phyloP scores from a whole-genome alignment of 1,284 basidiomycete genomes.

The Inonotus obliquus region DNA sequence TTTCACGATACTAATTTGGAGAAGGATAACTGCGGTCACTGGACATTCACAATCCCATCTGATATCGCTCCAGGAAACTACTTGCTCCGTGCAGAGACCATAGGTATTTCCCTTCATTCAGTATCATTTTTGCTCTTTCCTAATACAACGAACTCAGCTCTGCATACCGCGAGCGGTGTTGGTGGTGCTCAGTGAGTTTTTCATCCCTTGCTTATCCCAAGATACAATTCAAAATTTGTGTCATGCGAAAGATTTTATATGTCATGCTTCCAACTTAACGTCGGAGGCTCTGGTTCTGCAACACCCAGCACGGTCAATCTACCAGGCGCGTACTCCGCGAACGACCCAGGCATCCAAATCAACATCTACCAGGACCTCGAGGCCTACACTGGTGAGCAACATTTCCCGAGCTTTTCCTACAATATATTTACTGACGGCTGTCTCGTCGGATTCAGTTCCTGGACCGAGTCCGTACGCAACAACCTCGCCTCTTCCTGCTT shows the following conservation, averaged over 20 bases:
- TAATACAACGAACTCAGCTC: slow-evolving; percentile 27
- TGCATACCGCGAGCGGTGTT: slow-evolving; percentile 39
- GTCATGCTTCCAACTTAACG: slow-evolving; percentile 46
- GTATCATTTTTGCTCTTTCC: background rate
- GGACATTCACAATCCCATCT: slow-evolving; percentile 42
- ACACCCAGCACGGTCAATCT: slow-evolving; percentile 40
- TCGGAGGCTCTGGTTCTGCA: slow-evolving; percentile 37
- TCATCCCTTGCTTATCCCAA: background rate
- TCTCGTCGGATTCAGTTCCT: slow-evolving; percentile 32
- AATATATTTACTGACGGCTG: background rate
- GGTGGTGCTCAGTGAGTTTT: slow-evolving; percentile 39
- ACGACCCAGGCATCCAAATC: slow-evolving; percentile 36
- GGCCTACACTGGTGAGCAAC: slow-evolving; percentile 33
- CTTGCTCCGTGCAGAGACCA: slow-evolving; percentile 48
- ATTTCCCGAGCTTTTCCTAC: background rate
- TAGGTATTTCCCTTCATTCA: slow-evolving; percentile 32
- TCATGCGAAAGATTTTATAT: slow-evolving; percentile 35
- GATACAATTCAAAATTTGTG: background rate
- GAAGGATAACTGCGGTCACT: slow-evolving; percentile 45
- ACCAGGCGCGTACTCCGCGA: slow-evolving; percentile 42
- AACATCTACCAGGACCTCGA: slow-evolving; percentile 30
- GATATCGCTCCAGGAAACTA: slow-evolving; percentile 46
- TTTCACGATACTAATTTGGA: background rate
- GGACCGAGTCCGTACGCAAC: slow-evolving; percentile 39
- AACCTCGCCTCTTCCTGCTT: slow-evolving; percentile 30